These are phyloP conservation scores for Umbelopsis isabellina DNA, from an alignment of 192 early-diverging fungal species.

Conservation along the genomic window DNA sequence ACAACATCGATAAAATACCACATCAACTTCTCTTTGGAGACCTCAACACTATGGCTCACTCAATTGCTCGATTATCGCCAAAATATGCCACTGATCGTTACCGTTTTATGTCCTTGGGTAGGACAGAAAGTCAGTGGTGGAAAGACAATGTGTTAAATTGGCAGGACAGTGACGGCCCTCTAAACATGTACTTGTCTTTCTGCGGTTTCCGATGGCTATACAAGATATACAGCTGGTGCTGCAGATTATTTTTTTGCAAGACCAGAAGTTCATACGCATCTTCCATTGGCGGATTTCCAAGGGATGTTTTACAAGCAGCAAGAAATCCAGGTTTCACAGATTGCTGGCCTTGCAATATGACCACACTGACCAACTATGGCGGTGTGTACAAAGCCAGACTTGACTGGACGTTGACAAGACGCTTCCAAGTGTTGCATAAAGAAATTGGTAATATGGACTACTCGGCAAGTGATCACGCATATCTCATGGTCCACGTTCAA, in stretches of 20 bases:
- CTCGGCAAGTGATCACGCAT: slow-evolving; percentile 71
- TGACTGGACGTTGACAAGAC: slow-evolving; percentile 71
- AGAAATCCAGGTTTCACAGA: slow-evolving; percentile 79
- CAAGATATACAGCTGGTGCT: background rate
- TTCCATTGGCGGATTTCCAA: slow-evolving; percentile 40
- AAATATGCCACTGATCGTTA: slow-evolving; percentile 66
- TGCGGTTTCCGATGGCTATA: slow-evolving; percentile 34
- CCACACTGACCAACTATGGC: slow-evolving; percentile 68
- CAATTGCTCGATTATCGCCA: slow-evolving; percentile 70
- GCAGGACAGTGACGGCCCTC: slow-evolving; percentile 46
- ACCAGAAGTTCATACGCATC: background rate
- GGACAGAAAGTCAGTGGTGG: slow-evolving; percentile 74
- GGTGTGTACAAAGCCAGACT: slow-evolving; percentile 73
- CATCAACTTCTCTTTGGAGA: slow-evolving; percentile 79
- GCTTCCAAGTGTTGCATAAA: slow-evolving; percentile 52
- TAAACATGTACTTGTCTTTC: slow-evolving; percentile 43
- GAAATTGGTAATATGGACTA: slow-evolving; percentile 69
- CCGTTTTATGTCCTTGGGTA: slow-evolving; percentile 63
- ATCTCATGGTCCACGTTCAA: slow-evolving; percentile 60
- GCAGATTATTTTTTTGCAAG: background rate
- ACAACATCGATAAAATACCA: slow-evolving; percentile 45
- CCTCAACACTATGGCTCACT: slow-evolving; percentile 80
- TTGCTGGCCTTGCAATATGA: slow-evolving; percentile 63
- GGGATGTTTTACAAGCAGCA: slow-evolving; percentile 49
- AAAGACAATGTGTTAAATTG: slow-evolving; percentile 60